phyloP scores from a whole-genome alignment of 1,284 basidiomycete genomes.

The Prillingera fragicola region DNA sequence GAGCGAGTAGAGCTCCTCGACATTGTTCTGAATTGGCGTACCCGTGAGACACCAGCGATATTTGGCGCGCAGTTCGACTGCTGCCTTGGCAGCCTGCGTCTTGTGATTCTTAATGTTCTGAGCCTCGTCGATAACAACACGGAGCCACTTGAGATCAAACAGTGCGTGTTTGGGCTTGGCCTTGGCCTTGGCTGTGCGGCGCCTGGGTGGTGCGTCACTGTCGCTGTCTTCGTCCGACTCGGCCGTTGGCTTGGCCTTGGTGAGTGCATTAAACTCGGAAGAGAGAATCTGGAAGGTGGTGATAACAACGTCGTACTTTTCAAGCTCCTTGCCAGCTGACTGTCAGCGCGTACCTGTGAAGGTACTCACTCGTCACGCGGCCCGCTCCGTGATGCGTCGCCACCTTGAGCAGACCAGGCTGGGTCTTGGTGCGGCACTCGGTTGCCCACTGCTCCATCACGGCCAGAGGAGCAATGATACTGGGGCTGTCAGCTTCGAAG shows the following conservation, averaged over 20 bases:
- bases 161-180: slow-evolving; percentile 58
- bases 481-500: slow-evolving; percentile 38
- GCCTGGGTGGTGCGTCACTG: slow-evolving; percentile 38
- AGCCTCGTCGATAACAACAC: slow-evolving; percentile 87
- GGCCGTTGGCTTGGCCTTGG: neutral
- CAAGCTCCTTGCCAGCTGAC: slow-evolving; percentile 59
- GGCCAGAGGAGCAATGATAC: slow-evolving; percentile 74
- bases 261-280: slow-evolving; percentile 53
- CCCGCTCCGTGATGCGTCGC: slow-evolving; percentile 73
- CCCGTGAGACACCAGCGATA: slow-evolving; percentile 84
- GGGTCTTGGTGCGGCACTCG: slow-evolving; percentile 74
- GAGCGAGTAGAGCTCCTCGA: slow-evolving; percentile 82
- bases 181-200: slow-evolving; percentile 49
- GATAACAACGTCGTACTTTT: slow-evolving; percentile 65
- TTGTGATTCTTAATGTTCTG: slow-evolving; percentile 94
- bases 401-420: slow-evolving; percentile 58
- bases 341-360: slow-evolving; percentile 1
- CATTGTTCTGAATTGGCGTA: slow-evolving; percentile 62
- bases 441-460: slow-evolving; percentile 87
- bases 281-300: slow-evolving; percentile 77
- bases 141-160: slow-evolving; percentile 75
- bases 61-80: slow-evolving; percentile 68
- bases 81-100: slow-evolving; percentile 75
- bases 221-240: slow-evolving; percentile 47
- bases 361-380: slow-evolving; percentile 59